Evolutionary conservation across 176 grass and related monocot species (phyloP).

Genomic region (Luzula sylvatica): DNA sequence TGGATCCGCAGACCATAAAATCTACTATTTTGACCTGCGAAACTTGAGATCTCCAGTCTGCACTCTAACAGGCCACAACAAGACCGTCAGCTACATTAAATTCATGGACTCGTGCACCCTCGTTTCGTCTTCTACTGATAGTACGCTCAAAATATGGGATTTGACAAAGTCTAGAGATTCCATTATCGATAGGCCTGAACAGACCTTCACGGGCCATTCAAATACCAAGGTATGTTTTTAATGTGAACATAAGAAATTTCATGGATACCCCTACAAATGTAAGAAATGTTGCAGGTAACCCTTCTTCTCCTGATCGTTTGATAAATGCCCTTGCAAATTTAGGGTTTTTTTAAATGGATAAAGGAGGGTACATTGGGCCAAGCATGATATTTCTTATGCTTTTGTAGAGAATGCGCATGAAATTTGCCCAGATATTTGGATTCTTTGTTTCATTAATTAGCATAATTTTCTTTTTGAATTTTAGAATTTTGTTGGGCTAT

Average conservation of each 20-base stretch:
- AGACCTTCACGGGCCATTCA: slow-evolving; percentile 86
- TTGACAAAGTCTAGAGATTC: slow-evolving; percentile 37
- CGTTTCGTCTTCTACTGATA: slow-evolving; percentile 82
- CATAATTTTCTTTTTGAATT: neutral
- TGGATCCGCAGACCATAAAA: slow-evolving; percentile 90
- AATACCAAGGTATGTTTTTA: slow-evolving; percentile 89
- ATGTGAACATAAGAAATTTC: too few relatives aligned
- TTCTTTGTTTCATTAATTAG: too few relatives aligned
- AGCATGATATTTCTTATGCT: too few relatives aligned
- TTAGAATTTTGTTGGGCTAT: slow-evolving; percentile 99
- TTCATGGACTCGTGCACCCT: slow-evolving; percentile 66
- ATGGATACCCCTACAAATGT: too few relatives aligned
- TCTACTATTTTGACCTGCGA: slow-evolving; percentile 96
- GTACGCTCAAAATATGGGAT: slow-evolving; percentile 89
- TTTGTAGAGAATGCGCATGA: too few relatives aligned
- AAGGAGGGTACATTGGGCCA: too few relatives aligned
- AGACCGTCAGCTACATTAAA: slow-evolving; percentile 97
- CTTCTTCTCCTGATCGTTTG: too few relatives aligned
- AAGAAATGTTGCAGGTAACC: too few relatives aligned
- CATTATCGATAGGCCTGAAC: slow-evolving; percentile 49
- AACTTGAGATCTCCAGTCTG: slow-evolving; percentile 60
- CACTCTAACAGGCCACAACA: slow-evolving; percentile 63
- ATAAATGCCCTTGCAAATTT: too few relatives aligned
- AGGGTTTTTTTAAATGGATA: too few relatives aligned
- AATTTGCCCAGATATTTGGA: too few relatives aligned